phyloP scores from a whole-genome alignment of 176 grass and related monocot species.

The Carex pumila region DNA sequence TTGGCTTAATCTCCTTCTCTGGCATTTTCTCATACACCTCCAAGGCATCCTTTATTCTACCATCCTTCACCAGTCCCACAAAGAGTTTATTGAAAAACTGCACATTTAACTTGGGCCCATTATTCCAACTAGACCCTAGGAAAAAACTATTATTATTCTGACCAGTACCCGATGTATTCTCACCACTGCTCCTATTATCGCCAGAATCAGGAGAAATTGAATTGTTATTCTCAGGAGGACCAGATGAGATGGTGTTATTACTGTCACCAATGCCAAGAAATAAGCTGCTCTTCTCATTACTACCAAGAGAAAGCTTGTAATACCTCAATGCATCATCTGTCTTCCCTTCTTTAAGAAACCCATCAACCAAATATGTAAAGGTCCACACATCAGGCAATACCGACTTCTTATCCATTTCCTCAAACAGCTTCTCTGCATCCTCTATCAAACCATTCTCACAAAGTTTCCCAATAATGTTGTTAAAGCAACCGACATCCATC shows the following conservation, averaged over 20 bases:
- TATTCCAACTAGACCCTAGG: slow-evolving; percentile 22
- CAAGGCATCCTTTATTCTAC: slow-evolving; percentile 35
- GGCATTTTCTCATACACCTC: slow-evolving; percentile 52
- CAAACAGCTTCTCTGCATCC: slow-evolving; percentile 49
- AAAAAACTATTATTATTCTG: not conserved
- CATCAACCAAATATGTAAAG: slow-evolving; percentile 38
- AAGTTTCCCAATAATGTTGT: slow-evolving; percentile 57
- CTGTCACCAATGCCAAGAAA: slow-evolving; percentile 16
- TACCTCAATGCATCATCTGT: slow-evolving; percentile 36
- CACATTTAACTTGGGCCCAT: slow-evolving; percentile 42
- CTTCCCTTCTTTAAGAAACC: slow-evolving; percentile 41
- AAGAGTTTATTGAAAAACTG: slow-evolving; percentile 54
- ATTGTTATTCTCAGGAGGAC: not conserved
- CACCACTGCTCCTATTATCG: not conserved
- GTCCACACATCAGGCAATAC: slow-evolving; percentile 44
- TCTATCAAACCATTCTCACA: slow-evolving; percentile 38
- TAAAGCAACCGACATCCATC: slow-evolving; percentile 59
- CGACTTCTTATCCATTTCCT: slow-evolving; percentile 45
- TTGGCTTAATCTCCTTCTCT: slow-evolving; percentile 40
- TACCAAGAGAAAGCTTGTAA: slow-evolving; percentile 29
- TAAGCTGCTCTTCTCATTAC: slow-evolving; percentile 21
- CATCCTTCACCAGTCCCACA: slow-evolving; percentile 42
- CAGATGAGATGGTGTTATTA: not conserved
- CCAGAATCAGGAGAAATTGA: not conserved
- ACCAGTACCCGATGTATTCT: not conserved